A percentile compares a stretch with the other conserved stretches of the same genome.
These are phyloP conservation scores for Lolium multiflorum DNA, from an alignment of 176 grass and related monocot genomes.

Conservation along the genomic window DNA sequence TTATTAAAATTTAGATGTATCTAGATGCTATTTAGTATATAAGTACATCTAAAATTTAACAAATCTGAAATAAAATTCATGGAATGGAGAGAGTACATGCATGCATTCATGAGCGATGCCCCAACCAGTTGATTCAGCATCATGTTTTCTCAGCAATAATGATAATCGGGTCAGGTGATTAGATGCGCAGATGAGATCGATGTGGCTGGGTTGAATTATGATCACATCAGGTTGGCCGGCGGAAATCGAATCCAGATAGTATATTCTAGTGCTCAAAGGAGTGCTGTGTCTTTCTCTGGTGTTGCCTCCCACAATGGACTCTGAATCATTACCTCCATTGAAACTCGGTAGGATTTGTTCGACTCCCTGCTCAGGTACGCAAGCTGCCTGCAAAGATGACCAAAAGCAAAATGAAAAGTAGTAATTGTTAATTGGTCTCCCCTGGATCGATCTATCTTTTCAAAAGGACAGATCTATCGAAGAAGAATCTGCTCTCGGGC, in stretches of 20 bases:
- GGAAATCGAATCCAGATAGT: background rate
- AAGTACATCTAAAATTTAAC: no score
- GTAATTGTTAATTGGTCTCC: background rate
- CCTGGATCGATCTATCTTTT: background rate
- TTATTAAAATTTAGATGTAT: no score
- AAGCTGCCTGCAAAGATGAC: background rate
- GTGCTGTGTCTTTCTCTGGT: background rate
- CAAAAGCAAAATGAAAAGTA: background rate
- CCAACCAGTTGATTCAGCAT: background rate
- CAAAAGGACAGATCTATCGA: background rate
- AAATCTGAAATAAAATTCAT: no score
- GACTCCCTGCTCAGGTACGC: background rate
- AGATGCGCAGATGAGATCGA: background rate
- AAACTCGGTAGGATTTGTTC: background rate
- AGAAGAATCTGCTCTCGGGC: background rate
- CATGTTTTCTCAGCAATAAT: background rate
- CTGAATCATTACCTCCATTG: conserved; percentile 44
- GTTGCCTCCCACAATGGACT: conserved; percentile 40
- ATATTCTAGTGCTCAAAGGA: background rate
- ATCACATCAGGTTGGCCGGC: conserved; percentile 13
- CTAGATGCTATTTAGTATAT: no score
- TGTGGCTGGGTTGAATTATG: conserved; percentile 22
- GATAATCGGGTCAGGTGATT: background rate
- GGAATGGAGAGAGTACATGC: background rate
- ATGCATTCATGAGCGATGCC: background rate